These are phyloP conservation scores for Andrographis paniculata DNA, from an alignment of 305 asterid genomes.

Conservation along the genomic window DNA sequence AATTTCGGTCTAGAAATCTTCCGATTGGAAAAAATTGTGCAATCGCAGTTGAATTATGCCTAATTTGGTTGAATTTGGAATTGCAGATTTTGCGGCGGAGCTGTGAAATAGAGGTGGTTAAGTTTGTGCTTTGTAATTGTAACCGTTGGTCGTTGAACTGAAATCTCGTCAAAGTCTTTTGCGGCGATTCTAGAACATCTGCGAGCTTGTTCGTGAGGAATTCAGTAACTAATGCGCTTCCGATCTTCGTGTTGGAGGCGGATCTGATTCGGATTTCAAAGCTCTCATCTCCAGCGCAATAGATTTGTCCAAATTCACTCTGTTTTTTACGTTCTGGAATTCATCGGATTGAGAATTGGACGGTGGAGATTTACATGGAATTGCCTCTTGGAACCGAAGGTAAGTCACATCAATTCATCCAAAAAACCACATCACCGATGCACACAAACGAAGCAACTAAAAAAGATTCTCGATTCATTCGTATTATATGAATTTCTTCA, in stretches of 20 bases:
- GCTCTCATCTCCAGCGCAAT: neutral
- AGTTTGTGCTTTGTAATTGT: constrained; percentile 5
- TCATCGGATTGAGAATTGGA: constrained; percentile 14
- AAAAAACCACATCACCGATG: neutral
- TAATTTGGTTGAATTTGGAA: constrained; percentile 26
- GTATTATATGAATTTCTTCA: constrained; percentile 3
- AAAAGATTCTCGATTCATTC: neutral
- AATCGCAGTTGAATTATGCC: constrained; percentile 7
- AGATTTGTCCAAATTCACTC: constrained; percentile 12
- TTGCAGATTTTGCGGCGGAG: constrained; percentile 22
- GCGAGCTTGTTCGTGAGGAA: constrained; percentile 11
- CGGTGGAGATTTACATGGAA: constrained; percentile 38
- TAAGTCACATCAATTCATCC: constrained; percentile 11
- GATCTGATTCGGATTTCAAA: constrained; percentile 34
- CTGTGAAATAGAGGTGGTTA: constrained; percentile 6
- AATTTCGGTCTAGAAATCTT: neutral
- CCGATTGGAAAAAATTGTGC: neutral
- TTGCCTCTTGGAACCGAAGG: constrained; percentile 68
- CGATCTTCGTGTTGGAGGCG: constrained; percentile 40
- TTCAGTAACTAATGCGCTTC: constrained; percentile 33
- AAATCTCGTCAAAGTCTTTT: too few relatives aligned
- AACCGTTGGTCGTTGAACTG: constrained; percentile 10
- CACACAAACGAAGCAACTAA: too few relatives aligned
- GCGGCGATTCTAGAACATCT: neutral
- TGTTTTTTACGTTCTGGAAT: neutral